Conservation (phyloP, 2,329 filamentous ascomycete genomes). For the Fusarium sp. region DNA sequence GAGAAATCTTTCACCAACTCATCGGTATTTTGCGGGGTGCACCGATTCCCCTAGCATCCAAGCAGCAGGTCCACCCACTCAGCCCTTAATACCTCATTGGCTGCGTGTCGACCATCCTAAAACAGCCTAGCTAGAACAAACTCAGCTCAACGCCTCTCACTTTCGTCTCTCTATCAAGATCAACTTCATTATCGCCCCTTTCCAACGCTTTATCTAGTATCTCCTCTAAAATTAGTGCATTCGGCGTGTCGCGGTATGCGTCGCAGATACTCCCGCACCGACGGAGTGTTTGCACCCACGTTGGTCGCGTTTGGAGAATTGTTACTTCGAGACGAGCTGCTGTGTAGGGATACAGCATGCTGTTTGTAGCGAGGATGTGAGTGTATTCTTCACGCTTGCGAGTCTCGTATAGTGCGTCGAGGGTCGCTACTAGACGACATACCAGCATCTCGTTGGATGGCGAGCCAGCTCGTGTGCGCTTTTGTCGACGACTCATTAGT, state of each 20-base stretch:
- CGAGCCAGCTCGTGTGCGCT: background rate
- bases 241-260: conserved; percentile 19
- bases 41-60: background rate
- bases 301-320: conserved; percentile 11
- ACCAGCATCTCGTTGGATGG: conserved; percentile 28
- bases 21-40: background rate
- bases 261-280: conserved; percentile 5
- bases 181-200: conserved; percentile 11
- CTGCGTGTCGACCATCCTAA: conserved; percentile 10
- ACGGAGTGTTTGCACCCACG: conserved; percentile 26
- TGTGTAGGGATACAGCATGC: conserved; percentile 41
- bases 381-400: conserved; percentile 10
- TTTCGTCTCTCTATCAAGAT: conserved; percentile 25
- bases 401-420: conserved; percentile 39
- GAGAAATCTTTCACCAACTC: background rate
- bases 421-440: conserved; percentile 35
- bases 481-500: conserved; percentile 30
- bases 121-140: conserved; percentile 9
- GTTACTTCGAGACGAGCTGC: conserved; percentile 40
- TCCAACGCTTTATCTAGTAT: conserved; percentile 28
- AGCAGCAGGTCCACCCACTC: background rate
- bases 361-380: conserved; percentile 37
- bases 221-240: conserved; percentile 13
- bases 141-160: conserved; percentile 22
- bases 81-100: background rate